Conservation (phyloP, 2,329 filamentous ascomycete genomes). For the Sporothrix curviconia region DNA sequence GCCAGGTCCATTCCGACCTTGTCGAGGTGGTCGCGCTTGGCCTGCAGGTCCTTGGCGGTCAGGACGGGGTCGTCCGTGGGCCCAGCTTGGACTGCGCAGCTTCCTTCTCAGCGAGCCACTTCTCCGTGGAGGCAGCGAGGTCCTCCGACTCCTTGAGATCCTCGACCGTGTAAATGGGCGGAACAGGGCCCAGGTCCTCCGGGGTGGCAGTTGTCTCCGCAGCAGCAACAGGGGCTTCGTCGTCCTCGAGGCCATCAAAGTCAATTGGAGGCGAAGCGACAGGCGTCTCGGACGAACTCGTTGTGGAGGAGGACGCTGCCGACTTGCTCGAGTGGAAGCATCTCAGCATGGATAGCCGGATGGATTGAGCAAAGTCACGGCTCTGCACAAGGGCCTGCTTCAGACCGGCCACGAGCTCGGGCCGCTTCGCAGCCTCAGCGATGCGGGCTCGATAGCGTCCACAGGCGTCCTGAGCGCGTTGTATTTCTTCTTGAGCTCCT, state of each 20-base stretch:
- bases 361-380: slow-evolving; percentile 60
- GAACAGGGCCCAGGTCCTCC: slow-evolving; percentile 45
- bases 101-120: slow-evolving; percentile 71
- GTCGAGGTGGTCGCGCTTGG: slow-evolving; percentile 63
- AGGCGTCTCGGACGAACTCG: slow-evolving; percentile 35
- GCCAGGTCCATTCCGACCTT: slow-evolving; percentile 64
- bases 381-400: slow-evolving; percentile 66
- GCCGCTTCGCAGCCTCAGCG: slow-evolving; percentile 64
- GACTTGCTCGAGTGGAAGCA: slow-evolving; percentile 49
- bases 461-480: slow-evolving; percentile 73
- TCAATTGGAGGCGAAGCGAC: slow-evolving; percentile 40
- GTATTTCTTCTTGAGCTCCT: slow-evolving; percentile 68
- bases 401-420: slow-evolving; percentile 60
- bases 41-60: slow-evolving; percentile 62
- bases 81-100: slow-evolving; percentile 64
- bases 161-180: slow-evolving; percentile 63
- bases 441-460: slow-evolving; percentile 67
- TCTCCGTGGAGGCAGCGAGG: slow-evolving; percentile 53
- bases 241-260: slow-evolving; percentile 75
- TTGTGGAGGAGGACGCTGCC: slow-evolving; percentile 39
- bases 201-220: slow-evolving; percentile 19
- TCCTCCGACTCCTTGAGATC: slow-evolving; percentile 63
- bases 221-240: slow-evolving; percentile 36
- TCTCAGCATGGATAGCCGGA: slow-evolving; percentile 64
- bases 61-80: slow-evolving; percentile 69